A percentile compares a stretch with the other conserved stretches of the same genome.
Evolutionary conservation across 768 basidiomycete genomes (phyloP).

Genomic region (Gelatoporia subvermispora): DNA sequence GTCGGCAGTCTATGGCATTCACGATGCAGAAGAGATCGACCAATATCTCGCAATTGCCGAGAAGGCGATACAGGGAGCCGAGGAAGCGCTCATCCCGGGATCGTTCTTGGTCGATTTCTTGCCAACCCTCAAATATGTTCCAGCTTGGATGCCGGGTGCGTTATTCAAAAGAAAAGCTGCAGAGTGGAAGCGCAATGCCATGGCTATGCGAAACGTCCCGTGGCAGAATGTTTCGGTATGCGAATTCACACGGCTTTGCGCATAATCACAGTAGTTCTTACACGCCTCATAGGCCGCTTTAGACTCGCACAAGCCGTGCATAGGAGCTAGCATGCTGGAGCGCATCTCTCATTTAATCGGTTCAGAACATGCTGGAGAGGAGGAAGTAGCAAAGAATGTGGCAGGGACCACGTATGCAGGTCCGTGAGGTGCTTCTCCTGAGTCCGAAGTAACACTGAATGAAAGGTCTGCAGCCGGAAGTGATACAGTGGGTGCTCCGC

Average conservation of each 20-base stretch:
- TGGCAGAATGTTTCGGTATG: constrained; percentile 2
- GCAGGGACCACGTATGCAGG: constrained; percentile 15
- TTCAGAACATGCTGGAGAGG: constrained; percentile 13
- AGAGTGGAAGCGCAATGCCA: constrained; percentile 12
- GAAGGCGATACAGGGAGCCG: constrained; percentile 27
- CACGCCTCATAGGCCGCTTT: no score
- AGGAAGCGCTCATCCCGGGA: constrained; percentile 33
- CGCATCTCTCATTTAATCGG: no score
- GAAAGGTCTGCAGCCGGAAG: constrained; percentile 1
- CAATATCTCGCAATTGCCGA: constrained; percentile 36
- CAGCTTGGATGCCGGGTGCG: constrained; percentile 37
- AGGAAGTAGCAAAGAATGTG: constrained; percentile 60
- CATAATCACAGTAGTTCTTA: no score
- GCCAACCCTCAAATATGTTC: constrained; percentile 24
- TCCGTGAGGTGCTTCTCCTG: neutral
- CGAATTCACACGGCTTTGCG: no score
- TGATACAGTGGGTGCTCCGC: constrained; percentile 7
- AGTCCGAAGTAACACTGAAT: neutral
- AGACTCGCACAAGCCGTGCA: no score
- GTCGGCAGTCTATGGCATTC: constrained; percentile 42
- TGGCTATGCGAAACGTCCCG: constrained; percentile 27
- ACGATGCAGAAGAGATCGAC: constrained; percentile 21
- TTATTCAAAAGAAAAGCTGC: constrained; percentile 26
- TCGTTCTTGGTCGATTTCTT: constrained; percentile 40
- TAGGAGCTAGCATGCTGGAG: no score